Evolutionary conservation across 495 filamentous ascomycete genomes (phyloP).

Genomic region (Darksidea phi): DNA sequence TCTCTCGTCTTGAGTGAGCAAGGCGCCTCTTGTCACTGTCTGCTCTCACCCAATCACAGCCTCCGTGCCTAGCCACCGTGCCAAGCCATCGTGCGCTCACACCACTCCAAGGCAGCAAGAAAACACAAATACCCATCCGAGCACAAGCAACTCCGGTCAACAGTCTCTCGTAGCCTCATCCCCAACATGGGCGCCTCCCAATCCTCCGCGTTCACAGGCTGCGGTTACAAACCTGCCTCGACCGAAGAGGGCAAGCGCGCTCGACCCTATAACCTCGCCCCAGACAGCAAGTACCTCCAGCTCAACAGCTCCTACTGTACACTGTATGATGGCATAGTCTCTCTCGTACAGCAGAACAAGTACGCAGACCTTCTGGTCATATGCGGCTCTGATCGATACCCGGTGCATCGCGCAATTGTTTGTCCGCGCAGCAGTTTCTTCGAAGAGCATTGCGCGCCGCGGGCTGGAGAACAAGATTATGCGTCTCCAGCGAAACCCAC

Average conservation of each 20-base stretch:
- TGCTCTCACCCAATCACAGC: too few species aligned
- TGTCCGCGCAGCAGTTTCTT: conserved; percentile 22
- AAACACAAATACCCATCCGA: too few species aligned
- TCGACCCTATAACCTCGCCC: conserved; percentile 12
- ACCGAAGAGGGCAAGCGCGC: not conserved
- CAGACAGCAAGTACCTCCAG: conserved; percentile 3
- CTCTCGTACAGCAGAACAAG: conserved; percentile 29
- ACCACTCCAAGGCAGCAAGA: too few species aligned
- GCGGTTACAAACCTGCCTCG: conserved; percentile 2
- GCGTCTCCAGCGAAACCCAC: conserved; percentile 17
- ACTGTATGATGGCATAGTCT: conserved; percentile 22
- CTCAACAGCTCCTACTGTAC: conserved; percentile 14
- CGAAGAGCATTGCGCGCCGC: not conserved
- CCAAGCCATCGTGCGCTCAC: too few species aligned
- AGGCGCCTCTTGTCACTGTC: too few species aligned
- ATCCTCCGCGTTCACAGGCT: not conserved
- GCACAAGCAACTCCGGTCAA: too few species aligned
- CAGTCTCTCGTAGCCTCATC: not conserved
- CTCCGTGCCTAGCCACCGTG: too few species aligned
- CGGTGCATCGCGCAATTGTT: conserved; percentile 32
- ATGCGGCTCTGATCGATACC: conserved; percentile 26
- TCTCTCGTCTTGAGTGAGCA: too few species aligned
- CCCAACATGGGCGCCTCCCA: conserved; percentile 14
- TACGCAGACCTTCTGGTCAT: conserved; percentile 27
- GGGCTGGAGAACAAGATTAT: not conserved